Evolutionary conservation across 2,329 filamentous ascomycete genomes (phyloP), one percentile per base, ranked within the genome.

Genomic region (Fusarium decemcellulare): DNA sequence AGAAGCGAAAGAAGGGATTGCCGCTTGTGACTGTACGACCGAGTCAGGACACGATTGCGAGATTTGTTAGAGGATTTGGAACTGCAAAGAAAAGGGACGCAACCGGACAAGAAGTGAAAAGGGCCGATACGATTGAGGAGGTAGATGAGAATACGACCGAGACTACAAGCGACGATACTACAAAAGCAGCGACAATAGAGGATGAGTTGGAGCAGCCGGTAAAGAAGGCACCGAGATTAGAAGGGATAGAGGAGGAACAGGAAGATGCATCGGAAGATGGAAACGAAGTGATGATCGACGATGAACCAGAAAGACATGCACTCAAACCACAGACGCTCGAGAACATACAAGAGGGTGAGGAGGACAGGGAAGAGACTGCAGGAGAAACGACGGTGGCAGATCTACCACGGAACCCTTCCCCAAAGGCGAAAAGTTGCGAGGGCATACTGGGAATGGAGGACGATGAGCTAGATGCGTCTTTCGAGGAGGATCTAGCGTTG

Each of bases 21-120:
- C 88, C 88, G 14, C 77, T 89, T 6, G 81, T 87, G n/a, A 81
- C 81, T 12, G 85, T 88, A 6, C 81, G 84, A 37, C 84, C 88
- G 0, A 90, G 88, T 36, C 88, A 90, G 74, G 85, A 85, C 43
- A 87, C 85, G 0, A 88, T 91, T 65, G 81, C 86, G 16, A 74
- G 82, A 37, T 90, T 90, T 61, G 77, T 87, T 8, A 77, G 80
- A 37, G 78, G 80, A 0, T 76, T 79, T n/a, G 76, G 76, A 2
- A 68, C 70, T 4, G 60, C 61, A 2, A 79, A 69, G 56, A 81
- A 80, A 70, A 76, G 76, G 40, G 75, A 76, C 34, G 56, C 43
- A 4, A 63, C 57, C 7, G 77, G 76, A 4, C 55, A 59, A 15
- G 65, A 66, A 5, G 58, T 72, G 23, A 59, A 55, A 12, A 47